Percentiles rank a stretch among this genome's conserved stretches.
These are phyloP conservation scores for Phaseolus coccineus DNA, from an alignment of 331 rosid species.

Conservation along the genomic window DNA sequence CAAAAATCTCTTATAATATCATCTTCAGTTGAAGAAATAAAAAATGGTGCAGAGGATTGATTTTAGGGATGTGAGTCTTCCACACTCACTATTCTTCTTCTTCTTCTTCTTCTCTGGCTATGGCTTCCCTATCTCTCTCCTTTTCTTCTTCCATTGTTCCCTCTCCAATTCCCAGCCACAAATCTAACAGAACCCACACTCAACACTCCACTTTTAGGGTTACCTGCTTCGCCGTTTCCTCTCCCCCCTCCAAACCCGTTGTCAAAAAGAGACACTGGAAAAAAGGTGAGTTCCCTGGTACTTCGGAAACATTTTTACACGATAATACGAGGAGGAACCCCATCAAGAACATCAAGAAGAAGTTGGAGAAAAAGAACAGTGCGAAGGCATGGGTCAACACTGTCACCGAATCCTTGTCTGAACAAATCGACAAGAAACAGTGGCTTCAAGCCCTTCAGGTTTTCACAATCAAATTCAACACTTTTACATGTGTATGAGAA, in stretches of 20 bases:
- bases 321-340: conserved; percentile 57
- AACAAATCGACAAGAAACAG: conserved; percentile 70
- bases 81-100: no score
- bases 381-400: conserved; percentile 96
- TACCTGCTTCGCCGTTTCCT: conserved; percentile 40
- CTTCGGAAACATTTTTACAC: conserved; percentile 52
- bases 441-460: conserved; percentile 98
- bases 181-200: conserved; percentile 35
- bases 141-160: conserved; percentile 74
- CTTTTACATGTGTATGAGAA: background rate
- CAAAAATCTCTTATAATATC: background rate
- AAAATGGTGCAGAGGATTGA: no score
- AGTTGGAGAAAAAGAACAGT: conserved; percentile 64
- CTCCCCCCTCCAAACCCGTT: conserved; percentile 47
- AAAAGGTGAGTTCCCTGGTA: conserved; percentile 80
- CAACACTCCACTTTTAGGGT: conserved; percentile 46
- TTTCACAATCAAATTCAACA: conserved; percentile 18
- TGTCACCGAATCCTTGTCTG: conserved; percentile 84
- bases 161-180: conserved; percentile 47
- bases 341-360: conserved; percentile 82
- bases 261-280: conserved; percentile 86
- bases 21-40: background rate
- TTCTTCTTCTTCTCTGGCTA: background rate
- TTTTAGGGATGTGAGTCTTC: no score
- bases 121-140: conserved; percentile 75